Base-by-base conservation (phyloP, 179 eudicot genomes). In the Beta corolliflora region DNA sequence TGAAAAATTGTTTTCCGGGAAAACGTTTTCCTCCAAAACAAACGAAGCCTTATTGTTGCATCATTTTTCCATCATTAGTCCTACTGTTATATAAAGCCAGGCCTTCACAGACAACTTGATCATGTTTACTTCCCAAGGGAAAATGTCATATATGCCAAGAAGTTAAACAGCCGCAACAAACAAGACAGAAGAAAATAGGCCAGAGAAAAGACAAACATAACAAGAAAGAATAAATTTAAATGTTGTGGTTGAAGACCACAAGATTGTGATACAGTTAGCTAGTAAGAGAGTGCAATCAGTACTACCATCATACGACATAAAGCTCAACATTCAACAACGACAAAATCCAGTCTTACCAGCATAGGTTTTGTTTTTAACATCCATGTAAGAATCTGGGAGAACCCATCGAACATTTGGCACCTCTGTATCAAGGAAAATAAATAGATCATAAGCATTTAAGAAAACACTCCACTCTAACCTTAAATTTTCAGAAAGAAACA, bases 301-400 rank as follows among this genome's bases (percentile, higher is more conserved):
- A 80, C 0, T 7, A 18, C 8, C 36, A 25, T 73, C 50, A 52
- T 36, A 55, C n/a, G 15, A 77, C 59, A 53, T 25, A 31, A n/a
- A 77, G 25, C 45, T 29, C 16, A 31, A 10, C 61, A 7, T 8
- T 52, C 41, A 36, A 52, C 14, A 50, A 50, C 15, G 63, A 48
- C 4, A 8, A 63, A 21, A 46, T 48, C 12, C 86, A 6, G 89
- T 94, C 83, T 80, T 90, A 95, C 99, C 99, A 84, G 97, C 98
- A 84, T 95, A 95, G 76, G 92, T 97, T 85, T 95, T 90, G 72
- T 95, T 93, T 85, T 55, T 89, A 7, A 91, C 98, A 89, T 95
- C 97, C 88, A 95, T 83, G 81, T 93, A 95, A 7, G 98, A 93
- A 84, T 93, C 99, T 60, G 99, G 99, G 56, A 95, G 98, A 82